phyloP scores from a whole-genome alignment of 768 basidiomycete species.

The Termitomyces sp. region DNA sequence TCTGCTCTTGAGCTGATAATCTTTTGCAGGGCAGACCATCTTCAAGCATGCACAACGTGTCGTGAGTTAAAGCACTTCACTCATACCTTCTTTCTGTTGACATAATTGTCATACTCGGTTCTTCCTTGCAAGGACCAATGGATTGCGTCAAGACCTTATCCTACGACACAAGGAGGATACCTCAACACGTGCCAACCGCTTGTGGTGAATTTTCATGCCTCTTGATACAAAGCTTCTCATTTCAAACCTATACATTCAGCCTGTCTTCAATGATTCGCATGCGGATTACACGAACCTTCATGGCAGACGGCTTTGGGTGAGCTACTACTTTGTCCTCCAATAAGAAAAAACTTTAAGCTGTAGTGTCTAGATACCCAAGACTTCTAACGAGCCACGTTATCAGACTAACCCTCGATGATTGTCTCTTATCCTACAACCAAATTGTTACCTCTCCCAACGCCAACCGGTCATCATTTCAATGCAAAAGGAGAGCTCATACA shows the following conservation, averaged over 20 bases:
- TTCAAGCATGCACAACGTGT: neutral
- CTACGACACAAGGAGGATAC: neutral
- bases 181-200: neutral
- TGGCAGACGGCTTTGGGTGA: slow-evolving; percentile 3
- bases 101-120: neutral
- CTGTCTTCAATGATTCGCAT: neutral
- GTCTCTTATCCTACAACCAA: no score
- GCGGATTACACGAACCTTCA: neutral
- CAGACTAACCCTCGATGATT: no score
- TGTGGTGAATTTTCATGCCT: neutral
- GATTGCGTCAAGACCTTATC: neutral
- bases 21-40: neutral
- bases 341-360: no score
- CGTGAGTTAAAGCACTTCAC: neutral
- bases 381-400: no score
- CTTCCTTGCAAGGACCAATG: neutral
- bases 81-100: neutral
- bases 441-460: no score
- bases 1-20: neutral
- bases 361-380: no score
- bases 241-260: neutral
- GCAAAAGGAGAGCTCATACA: no score
- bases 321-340: neutral
- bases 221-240: neutral
- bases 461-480: no score